Evolutionary conservation across 2,329 filamentous ascomycete genomes (phyloP).

Genomic region (Aspergillus japonicus): DNA sequence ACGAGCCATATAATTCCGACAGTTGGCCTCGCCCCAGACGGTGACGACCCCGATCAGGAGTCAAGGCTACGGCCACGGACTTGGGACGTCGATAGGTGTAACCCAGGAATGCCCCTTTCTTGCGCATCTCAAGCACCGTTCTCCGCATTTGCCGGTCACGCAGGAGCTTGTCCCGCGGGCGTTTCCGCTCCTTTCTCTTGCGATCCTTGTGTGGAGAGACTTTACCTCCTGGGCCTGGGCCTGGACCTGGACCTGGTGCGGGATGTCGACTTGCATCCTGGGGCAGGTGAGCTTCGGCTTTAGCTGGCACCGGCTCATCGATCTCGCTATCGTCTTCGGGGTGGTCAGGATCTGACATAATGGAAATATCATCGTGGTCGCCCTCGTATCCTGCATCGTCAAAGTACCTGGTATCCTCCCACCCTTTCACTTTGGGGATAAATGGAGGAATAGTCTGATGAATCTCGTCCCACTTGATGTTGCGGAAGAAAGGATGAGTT

Average conservation of each 20-base stretch:
- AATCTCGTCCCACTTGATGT: slow-evolving; percentile 73
- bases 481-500: slow-evolving; percentile 78
- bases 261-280: slow-evolving; percentile 21
- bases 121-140: slow-evolving; percentile 74
- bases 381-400: slow-evolving; percentile 67
- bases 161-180: slow-evolving; percentile 80
- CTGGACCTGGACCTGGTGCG: slow-evolving; percentile 38
- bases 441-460: slow-evolving; percentile 74
- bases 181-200: slow-evolving; percentile 67
- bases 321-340: slow-evolving; percentile 9
- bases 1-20: slow-evolving; percentile 25
- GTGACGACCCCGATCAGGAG: slow-evolving; percentile 33
- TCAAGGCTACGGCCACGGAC: slow-evolving; percentile 34
- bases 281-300: slow-evolving; percentile 1
- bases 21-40: slow-evolving; percentile 24
- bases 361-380: slow-evolving; percentile 14
- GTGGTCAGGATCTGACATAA: slow-evolving; percentile 13
- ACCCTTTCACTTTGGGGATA: slow-evolving; percentile 66
- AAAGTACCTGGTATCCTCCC: slow-evolving; percentile 84
- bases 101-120: slow-evolving; percentile 79
- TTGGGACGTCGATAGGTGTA: slow-evolving; percentile 71
- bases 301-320: not conserved
- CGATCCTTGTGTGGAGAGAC: slow-evolving; percentile 11
- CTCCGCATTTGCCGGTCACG: slow-evolving; percentile 67
- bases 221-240: slow-evolving; percentile 39